phyloP scores from a whole-genome alignment of 371 early-diverging fungal species.

The Blakeslea trispora region DNA sequence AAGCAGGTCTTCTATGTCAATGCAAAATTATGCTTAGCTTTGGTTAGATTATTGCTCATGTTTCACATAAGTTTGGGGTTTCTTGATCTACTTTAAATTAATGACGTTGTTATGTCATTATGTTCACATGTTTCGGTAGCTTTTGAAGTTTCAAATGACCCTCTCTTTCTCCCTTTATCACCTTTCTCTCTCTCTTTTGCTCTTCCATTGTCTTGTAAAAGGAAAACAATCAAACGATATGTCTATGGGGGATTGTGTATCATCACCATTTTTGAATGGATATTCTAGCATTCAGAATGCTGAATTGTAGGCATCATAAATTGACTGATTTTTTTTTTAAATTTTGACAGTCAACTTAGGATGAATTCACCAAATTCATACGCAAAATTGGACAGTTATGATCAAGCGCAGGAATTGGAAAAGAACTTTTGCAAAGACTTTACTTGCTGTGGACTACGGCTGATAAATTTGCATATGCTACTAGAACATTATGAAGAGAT shows the following conservation, averaged over 20 bases:
- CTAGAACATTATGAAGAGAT: constrained; percentile 91
- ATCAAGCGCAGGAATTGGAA: constrained; percentile 72
- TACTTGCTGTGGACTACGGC: constrained; percentile 80
- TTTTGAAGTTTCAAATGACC: no score
- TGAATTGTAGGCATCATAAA: constrained; percentile 4
- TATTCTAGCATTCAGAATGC: constrained; percentile 9
- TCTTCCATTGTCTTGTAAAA: not conserved
- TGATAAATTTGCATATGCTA: constrained; percentile 85
- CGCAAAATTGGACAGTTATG: constrained; percentile 19
- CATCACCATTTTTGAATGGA: constrained; percentile 16
- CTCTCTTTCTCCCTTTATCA: not conserved
- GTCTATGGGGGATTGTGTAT: constrained; percentile 12
- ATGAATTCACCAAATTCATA: constrained; percentile 11
- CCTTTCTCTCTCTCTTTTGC: constrained; percentile 1
- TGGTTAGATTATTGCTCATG: constrained; percentile 2
- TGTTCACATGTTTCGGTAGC: no score
- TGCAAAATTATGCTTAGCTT: not conserved
- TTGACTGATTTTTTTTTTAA: not conserved
- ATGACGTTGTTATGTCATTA: not conserved
- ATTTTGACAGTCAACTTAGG: not conserved
- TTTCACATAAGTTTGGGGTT: constrained; percentile 13
- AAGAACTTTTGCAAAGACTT: constrained; percentile 89
- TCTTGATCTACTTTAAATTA: not conserved
- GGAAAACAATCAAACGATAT: not conserved
- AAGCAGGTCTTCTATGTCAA: not conserved